phyloP scores from a whole-genome alignment of 2,329 filamentous ascomycete genomes.

The Penicillium vulpinum region DNA sequence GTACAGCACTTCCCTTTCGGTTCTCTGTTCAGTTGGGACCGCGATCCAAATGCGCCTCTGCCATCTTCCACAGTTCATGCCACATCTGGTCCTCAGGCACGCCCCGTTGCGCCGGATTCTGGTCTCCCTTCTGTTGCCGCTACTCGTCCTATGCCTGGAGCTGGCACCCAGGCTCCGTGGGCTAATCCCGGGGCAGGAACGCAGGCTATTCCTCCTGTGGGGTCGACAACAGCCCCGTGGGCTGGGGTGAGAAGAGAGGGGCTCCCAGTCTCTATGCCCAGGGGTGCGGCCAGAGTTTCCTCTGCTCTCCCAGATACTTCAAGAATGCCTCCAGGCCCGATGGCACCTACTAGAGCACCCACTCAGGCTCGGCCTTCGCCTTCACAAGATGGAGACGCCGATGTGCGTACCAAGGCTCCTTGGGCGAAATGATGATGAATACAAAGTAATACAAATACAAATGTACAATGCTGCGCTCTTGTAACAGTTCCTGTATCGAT shows the following conservation, averaged over 20 bases:
- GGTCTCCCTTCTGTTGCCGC: conserved; percentile 12
- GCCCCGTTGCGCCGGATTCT: conserved; percentile 22
- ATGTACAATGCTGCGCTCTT: neutral
- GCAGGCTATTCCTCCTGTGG: conserved; percentile 19
- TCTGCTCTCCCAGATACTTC: conserved; percentile 31
- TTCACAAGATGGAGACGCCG: conserved; percentile 15
- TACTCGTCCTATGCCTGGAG: conserved; percentile 17
- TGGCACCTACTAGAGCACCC: conserved; percentile 36
- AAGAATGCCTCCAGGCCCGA: conserved; percentile 29
- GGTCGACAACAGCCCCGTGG: conserved; percentile 35
- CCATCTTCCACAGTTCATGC: conserved; percentile 58
- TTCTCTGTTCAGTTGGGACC: conserved; percentile 74
- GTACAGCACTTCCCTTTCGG: conserved; percentile 95
- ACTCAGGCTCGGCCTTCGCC: conserved; percentile 17
- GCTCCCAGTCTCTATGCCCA: neutral
- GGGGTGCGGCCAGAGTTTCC: conserved; percentile 3
- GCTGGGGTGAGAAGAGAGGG: conserved; percentile 21
- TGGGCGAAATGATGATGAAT: conserved; percentile 33
- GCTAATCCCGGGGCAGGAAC: conserved; percentile 22
- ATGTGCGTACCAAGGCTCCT: conserved; percentile 40
- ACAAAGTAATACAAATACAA: neutral
- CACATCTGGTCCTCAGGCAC: conserved; percentile 29
- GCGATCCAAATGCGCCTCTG: conserved; percentile 60
- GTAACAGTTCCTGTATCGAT: neutral
- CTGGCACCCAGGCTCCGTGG: conserved; percentile 41